Evolutionary conservation across 129 eudicot species (phyloP).

Genomic region (Pittosporum tobira): DNA sequence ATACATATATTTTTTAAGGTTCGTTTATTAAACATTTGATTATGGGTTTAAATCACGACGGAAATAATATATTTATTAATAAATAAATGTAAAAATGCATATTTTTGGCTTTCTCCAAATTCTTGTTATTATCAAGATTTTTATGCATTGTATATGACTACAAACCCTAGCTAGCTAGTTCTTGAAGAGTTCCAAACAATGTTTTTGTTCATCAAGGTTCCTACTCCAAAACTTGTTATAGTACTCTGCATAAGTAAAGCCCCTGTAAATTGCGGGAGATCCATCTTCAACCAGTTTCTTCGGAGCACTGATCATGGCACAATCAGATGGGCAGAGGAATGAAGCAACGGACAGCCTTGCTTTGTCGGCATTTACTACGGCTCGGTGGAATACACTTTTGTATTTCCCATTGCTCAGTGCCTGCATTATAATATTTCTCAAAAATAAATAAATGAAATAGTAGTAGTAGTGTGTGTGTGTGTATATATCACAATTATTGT

Average conservation of each 20-base stretch:
- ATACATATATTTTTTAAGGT: too few relatives aligned
- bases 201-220: slow-evolving; percentile 66
- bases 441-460: too few relatives aligned
- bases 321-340: slow-evolving; percentile 53
- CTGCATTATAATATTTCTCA: slow-evolving; percentile 10
- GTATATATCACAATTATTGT: too few relatives aligned
- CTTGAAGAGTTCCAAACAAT: slow-evolving; percentile 76
- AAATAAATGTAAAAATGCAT: too few relatives aligned
- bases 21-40: too few relatives aligned
- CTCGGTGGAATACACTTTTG: slow-evolving; percentile 82
- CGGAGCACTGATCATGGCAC: slow-evolving; percentile 51
- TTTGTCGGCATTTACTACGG: slow-evolving; percentile 53
- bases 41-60: too few relatives aligned
- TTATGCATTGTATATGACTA: too few relatives aligned
- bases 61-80: too few relatives aligned
- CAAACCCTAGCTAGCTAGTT: slow-evolving; percentile 26
- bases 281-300: slow-evolving; percentile 33
- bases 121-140: too few relatives aligned
- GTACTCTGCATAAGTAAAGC: slow-evolving; percentile 60
- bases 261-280: slow-evolving; percentile 33
- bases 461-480: too few relatives aligned
- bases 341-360: slow-evolving; percentile 74
- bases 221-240: slow-evolving; percentile 78
- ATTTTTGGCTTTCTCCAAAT: too few relatives aligned
- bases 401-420: slow-evolving; percentile 69